These are phyloP conservation scores for Alectoria sarmentosa DNA, from an alignment of 495 filamentous ascomycete species.

Conservation along the genomic window DNA sequence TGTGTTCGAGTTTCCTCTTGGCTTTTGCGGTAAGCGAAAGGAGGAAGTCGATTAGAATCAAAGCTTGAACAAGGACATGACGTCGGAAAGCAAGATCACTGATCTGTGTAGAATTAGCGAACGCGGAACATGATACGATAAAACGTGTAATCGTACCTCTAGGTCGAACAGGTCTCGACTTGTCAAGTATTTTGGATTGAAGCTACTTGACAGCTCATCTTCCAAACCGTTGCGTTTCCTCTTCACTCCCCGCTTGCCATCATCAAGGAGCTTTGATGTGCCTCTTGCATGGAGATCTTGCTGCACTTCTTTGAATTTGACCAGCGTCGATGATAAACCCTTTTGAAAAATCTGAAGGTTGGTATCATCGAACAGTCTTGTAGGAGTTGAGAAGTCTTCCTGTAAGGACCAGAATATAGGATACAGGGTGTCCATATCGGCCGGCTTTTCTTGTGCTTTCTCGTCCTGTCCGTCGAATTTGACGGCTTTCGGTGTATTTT, in stretches of 20 bases:
- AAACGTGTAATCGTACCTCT: conserved; percentile 51
- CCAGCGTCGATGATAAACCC: conserved; percentile 69
- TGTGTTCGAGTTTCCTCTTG: conserved; percentile 66
- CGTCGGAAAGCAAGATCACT: conserved; percentile 89
- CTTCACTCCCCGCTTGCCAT: conserved; percentile 57
- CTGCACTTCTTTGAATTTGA: conserved; percentile 70
- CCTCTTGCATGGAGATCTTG: conserved; percentile 51
- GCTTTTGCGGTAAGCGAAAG: conserved; percentile 77
- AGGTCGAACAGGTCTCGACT: conserved; percentile 91
- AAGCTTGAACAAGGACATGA: conserved; percentile 87
- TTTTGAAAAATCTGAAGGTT: conserved; percentile 69
- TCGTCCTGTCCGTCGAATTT: conserved; percentile 44
- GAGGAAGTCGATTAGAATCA: conserved; percentile 91
- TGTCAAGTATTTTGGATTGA: conserved; percentile 96
- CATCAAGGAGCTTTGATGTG: conserved; percentile 49
- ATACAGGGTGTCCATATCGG: conserved; percentile 71
- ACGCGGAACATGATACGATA: neutral
- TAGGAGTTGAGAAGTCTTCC: conserved; percentile 84
- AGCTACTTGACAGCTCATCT: conserved; percentile 61
- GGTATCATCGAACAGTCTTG: conserved; percentile 62
- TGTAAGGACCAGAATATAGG: conserved; percentile 93
- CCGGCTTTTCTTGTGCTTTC: conserved; percentile 32
- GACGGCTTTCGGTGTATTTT: conserved; percentile 40
- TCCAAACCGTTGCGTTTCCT: conserved; percentile 58
- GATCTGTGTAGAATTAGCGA: conserved; percentile 44